Base-by-base conservation (phyloP, 768 basidiomycete species). In the Auriscalpium microsporum region DNA sequence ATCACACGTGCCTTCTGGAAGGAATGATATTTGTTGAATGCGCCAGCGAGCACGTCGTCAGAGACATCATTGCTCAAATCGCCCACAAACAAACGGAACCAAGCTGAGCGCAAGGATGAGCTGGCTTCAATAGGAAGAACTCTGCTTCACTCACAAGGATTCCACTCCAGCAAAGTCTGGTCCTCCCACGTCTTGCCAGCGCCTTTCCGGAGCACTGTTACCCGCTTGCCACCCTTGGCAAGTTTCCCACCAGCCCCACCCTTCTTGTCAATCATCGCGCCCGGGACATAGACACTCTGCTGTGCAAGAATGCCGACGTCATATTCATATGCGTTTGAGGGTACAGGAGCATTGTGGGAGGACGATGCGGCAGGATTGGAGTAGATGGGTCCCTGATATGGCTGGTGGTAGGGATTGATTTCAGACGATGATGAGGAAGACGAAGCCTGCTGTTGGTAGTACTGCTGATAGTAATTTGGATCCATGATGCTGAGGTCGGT, bases 151-250 rank as follows among this genome's bases (percentile, higher is more conserved):
- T 62, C 66, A 96, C 94, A 83, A 52, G 95, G 89, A 73, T 92
- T 96, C 96, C 96, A 99, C 63, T 99, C 96, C 13, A 97, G 71
- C 54, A 99, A 75, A 4, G 93, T 96, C 71, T 92, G 92, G 68
- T 99, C 96, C 69, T 99, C 96, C 96, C 96, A 99, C 21, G 90
- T 86, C 73, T 93, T 94, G 36, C 96, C 96, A 53, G 80, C 95
- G 6, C 94, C 95, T 71, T 97, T 97, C 52, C 96, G 79, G 48
- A 99, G 71, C 10, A 99, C 96, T 3, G 96, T 99, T 48, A 84
- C 86, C 58, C 95, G 76, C 73, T 97, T 96, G 44, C 90, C 89
- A 49, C 91, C 91, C 68, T 92, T 93, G 0, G 87, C 87, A 47
- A 91, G 73, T 68, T 90, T 90, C 3, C 90, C 89, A 48, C 89